Conservation (phyloP, 2,329 filamentous ascomycete genomes). For the Alternaria arborescens region DNA sequence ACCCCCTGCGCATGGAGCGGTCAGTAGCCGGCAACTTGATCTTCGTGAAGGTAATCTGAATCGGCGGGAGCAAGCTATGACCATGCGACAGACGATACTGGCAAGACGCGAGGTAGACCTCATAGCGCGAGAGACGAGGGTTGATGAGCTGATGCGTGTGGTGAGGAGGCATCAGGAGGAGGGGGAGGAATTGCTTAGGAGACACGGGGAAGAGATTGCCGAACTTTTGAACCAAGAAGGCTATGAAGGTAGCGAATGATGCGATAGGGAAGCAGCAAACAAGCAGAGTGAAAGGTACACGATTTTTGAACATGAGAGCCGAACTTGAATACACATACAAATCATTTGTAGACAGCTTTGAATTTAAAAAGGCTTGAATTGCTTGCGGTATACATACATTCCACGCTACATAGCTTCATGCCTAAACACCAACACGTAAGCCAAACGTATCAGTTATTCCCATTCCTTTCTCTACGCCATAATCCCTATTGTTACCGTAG, state of each 20-base stretch:
- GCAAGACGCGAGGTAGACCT: neutral
- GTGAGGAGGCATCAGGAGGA: constrained; percentile 12
- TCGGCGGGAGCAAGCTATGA: neutral
- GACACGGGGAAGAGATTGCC: constrained; percentile 11
- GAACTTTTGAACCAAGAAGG: neutral
- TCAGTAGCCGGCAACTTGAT: neutral
- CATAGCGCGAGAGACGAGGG: neutral
- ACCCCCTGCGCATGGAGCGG: neutral
- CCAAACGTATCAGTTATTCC: constrained; percentile 6
- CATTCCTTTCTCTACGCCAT: constrained; percentile 18
- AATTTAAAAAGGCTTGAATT: constrained; percentile 11
- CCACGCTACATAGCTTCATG: constrained; percentile 2
- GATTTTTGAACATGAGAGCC: neutral
- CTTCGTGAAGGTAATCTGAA: neutral
- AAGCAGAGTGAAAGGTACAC: neutral
- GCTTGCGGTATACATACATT: constrained; percentile 11
- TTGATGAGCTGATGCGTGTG: neutral
- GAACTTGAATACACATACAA: neutral
- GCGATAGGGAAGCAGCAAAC: neutral
- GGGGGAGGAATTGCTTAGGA: constrained; percentile 7
- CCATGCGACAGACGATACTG: neutral
- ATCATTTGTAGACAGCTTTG: neutral
- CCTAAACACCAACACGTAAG: constrained; percentile 1
- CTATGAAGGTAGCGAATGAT: neutral
- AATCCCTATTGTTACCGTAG: constrained; percentile 22